phyloP scores from a whole-genome alignment of 2,329 filamentous ascomycete species.

The Gaeumannomyces tritici region DNA sequence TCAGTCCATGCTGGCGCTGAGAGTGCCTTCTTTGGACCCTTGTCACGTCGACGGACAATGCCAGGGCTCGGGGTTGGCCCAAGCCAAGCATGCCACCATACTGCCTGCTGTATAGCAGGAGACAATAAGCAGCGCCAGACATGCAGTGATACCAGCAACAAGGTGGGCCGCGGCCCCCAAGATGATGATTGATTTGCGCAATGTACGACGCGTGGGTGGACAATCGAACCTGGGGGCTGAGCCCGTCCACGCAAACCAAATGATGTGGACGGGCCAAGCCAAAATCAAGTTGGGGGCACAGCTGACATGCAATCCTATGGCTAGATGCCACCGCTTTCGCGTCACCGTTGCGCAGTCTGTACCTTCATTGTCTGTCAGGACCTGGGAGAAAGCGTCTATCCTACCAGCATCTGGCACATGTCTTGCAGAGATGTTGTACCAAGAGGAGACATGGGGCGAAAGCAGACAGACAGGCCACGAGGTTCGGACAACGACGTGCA shows the following conservation, averaged over 20 bases:
- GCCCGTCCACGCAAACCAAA: neutral
- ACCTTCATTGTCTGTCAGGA: neutral
- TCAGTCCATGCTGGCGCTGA: no score
- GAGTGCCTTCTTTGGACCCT: no score
- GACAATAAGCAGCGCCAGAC: neutral
- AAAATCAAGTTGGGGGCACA: neutral
- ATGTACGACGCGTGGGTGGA: neutral
- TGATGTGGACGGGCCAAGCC: neutral
- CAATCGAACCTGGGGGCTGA: neutral
- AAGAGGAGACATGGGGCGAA: neutral
- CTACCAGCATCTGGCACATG: neutral
- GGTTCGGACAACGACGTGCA: neutral
- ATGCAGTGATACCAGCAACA: neutral
- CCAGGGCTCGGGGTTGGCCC: no score
- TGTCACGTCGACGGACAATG: no score
- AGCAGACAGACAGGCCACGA: no score
- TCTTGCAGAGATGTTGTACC: neutral
- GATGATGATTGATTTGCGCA: neutral
- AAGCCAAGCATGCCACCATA: no score
- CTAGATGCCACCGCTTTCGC: neutral
- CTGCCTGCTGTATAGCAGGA: no score
- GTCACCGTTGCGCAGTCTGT: no score
- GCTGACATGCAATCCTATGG: neutral
- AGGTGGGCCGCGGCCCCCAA: neutral
- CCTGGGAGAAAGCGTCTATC: neutral